A percentile compares a stretch with the other conserved stretches of the same genome.
Conservation (phyloP, 768 basidiomycete species). For the Dacryopinax primogenitus region DNA sequence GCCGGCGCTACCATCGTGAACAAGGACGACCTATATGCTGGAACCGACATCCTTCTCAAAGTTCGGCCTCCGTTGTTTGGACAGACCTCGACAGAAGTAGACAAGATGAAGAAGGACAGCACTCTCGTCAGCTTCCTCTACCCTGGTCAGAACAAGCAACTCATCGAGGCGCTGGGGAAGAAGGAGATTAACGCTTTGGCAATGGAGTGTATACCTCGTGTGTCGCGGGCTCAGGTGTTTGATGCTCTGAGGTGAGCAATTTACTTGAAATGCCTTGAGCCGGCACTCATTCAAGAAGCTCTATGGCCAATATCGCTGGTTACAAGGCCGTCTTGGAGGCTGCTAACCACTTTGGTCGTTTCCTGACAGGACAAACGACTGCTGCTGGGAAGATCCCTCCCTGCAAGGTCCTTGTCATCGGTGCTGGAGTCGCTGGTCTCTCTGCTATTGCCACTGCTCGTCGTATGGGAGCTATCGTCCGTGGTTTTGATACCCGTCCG, state of each 20-base stretch:
- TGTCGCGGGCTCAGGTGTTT: conserved; percentile 80
- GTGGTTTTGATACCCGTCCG: conserved; percentile 75
- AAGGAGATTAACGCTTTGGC: conserved; percentile 62
- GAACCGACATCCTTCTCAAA: conserved; percentile 71
- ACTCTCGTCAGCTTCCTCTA: conserved; percentile 76
- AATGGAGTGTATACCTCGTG: conserved; percentile 88
- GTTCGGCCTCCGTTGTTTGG: conserved; percentile 56
- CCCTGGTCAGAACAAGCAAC: conserved; percentile 64
- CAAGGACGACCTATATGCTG: conserved; percentile 51
- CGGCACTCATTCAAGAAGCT: conserved; percentile 34
- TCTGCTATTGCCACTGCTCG: conserved; percentile 78
- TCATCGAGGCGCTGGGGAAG: conserved; percentile 55
- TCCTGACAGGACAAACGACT: conserved; percentile 81
- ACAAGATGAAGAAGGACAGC: conserved; percentile 53
- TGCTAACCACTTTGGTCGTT: conserved; percentile 77
- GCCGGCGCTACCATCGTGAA: conserved; percentile 73
- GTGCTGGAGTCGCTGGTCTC: conserved; percentile 78
- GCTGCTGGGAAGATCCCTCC: conserved; percentile 85
- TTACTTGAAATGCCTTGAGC: not conserved
- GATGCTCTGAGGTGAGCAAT: conserved; percentile 61
- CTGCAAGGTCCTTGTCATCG: conserved; percentile 75
- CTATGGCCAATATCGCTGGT: conserved; percentile 90
- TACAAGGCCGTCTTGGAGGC: conserved; percentile 88
- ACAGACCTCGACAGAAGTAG: conserved; percentile 41
- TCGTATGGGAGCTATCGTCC: conserved; percentile 75